Percentiles rank a stretch among this genome's conserved stretches.
These are phyloP conservation scores for Termitomyces sp. DNA, from an alignment of 768 basidiomycete species.

Conservation along the genomic window DNA sequence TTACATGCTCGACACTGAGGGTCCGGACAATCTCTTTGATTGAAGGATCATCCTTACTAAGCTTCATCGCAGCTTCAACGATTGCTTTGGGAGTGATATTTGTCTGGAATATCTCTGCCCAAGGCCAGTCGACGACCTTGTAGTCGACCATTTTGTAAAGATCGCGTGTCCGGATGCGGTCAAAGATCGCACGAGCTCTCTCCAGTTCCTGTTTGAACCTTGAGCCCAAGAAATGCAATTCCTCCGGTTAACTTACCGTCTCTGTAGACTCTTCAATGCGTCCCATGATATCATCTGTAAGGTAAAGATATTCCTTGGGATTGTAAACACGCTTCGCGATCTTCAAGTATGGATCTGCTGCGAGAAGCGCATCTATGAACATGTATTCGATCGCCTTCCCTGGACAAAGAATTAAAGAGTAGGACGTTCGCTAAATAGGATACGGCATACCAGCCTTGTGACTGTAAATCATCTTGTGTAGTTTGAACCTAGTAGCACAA, in stretches of 20 bases:
- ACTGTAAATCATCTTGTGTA: slow-evolving; percentile 82
- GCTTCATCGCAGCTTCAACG: neutral
- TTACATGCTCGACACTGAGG: slow-evolving; percentile 46
- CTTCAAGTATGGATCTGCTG: slow-evolving; percentile 60
- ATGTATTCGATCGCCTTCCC: slow-evolving; percentile 80
- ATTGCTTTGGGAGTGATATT: slow-evolving; percentile 39
- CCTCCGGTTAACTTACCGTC: slow-evolving; percentile 27
- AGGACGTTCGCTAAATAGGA: neutral
- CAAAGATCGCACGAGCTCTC: slow-evolving; percentile 53
- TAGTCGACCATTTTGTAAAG: slow-evolving; percentile 70
- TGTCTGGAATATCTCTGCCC: slow-evolving; percentile 27
- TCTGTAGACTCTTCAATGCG: slow-evolving; percentile 51
- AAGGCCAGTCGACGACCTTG: slow-evolving; percentile 43
- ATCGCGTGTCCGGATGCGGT: slow-evolving; percentile 56
- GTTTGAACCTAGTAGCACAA: slow-evolving; percentile 65
- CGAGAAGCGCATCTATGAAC: slow-evolving; percentile 71
- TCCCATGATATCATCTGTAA: slow-evolving; percentile 66
- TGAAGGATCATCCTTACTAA: slow-evolving; percentile 16
- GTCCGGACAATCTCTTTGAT: slow-evolving; percentile 23
- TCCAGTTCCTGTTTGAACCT: slow-evolving; percentile 48
- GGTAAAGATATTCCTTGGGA: slow-evolving; percentile 50
- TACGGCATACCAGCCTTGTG: slow-evolving; percentile 62
- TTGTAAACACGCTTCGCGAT: slow-evolving; percentile 53
- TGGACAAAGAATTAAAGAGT: slow-evolving; percentile 18
- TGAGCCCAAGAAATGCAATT: neutral